phyloP scores from a whole-genome alignment of 1,284 basidiomycete genomes.

The Cutaneotrichosporon arboriforme region DNA sequence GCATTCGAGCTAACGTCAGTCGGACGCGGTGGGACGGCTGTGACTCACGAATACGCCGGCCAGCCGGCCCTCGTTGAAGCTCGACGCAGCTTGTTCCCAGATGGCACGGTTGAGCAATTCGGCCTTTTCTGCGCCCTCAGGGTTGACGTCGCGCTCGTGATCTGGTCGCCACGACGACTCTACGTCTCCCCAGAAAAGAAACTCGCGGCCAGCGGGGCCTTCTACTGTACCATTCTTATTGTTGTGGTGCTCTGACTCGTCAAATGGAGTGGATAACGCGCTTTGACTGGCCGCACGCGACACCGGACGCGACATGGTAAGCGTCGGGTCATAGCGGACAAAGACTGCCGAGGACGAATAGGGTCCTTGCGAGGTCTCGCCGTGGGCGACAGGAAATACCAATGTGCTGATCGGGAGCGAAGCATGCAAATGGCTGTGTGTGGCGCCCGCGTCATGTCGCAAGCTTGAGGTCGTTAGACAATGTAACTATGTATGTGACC shows the following conservation, averaged over 20 bases:
- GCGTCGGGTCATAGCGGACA: constrained; percentile 32
- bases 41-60: constrained; percentile 43
- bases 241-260: not conserved
- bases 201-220: constrained; percentile 21
- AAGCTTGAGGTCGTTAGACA: not conserved
- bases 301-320: constrained; percentile 6
- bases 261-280: not conserved
- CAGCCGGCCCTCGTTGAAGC: constrained; percentile 30
- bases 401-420: constrained; percentile 33
- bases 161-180: constrained; percentile 27
- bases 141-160: constrained; percentile 21
- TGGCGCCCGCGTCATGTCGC: not conserved
- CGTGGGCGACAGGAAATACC: constrained; percentile 41
- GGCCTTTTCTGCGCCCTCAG: constrained; percentile 13
- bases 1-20: constrained; percentile 50
- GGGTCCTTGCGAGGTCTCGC: constrained; percentile 35
- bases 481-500: no score
- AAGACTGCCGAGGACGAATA: constrained; percentile 46
- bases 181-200: constrained; percentile 47
- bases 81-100: constrained; percentile 40
- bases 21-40: no score
- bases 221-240: not conserved
- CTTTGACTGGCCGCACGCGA: constrained; percentile 5
- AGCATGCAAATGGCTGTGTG: constrained; percentile 28
- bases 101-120: constrained; percentile 27